Evolutionary conservation across 225 moss, liverwort and hornwort species (phyloP).

Genomic region (Pleurozium schreberi): DNA sequence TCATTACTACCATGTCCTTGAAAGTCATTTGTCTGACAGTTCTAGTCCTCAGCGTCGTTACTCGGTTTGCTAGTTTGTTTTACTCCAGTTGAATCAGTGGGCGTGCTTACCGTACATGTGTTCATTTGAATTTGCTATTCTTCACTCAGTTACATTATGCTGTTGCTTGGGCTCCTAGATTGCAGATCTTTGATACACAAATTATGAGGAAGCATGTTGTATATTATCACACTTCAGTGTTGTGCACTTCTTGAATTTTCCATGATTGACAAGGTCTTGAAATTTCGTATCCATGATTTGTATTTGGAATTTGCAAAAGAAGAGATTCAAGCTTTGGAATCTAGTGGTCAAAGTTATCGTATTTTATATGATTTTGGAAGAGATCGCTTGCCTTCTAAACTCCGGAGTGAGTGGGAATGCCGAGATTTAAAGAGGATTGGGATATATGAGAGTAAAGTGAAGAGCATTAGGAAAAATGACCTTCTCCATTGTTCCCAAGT

Average conservation of each 20-base stretch:
- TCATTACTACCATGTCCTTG: background rate
- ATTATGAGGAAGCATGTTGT: background rate
- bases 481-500: background rate
- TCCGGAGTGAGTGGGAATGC: rapidly evolving
- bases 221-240: too few species aligned
- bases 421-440: background rate
- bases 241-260: too few species aligned
- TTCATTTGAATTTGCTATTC: background rate
- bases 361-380: background rate
- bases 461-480: background rate
- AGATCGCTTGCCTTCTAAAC: rapidly evolving
- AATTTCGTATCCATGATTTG: background rate
- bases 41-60: background rate
- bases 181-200: background rate
- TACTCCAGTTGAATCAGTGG: background rate
- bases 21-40: background rate
- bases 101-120: background rate
- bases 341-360: background rate
- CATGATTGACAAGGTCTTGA: rapidly evolving
- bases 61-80: background rate
- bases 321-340: background rate
- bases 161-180: background rate
- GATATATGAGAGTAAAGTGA: background rate
- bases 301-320: background rate
- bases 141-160: background rate